Conservation (phyloP, 371 early-diverging fungal species). For the Circinella umbellata region DNA sequence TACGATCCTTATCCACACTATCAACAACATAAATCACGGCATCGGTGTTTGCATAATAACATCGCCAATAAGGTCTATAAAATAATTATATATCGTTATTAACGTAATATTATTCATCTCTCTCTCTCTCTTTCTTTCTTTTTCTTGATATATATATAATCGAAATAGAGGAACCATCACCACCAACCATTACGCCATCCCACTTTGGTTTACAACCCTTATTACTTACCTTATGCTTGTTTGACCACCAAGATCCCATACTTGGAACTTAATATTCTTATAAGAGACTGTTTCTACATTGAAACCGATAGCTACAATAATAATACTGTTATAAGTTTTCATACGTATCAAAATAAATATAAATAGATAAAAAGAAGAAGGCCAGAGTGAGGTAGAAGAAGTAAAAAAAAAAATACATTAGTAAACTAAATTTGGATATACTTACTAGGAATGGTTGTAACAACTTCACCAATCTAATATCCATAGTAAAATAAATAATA, state of each 20-base stretch:
- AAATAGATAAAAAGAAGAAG: constrained; percentile 6
- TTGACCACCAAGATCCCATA: constrained; percentile 99
- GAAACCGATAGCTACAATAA: constrained; percentile 73
- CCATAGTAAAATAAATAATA: not conserved
- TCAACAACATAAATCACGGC: constrained; percentile 97
- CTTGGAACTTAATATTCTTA: constrained; percentile 96
- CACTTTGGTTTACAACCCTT: no score
- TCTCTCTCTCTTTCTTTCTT: no score
- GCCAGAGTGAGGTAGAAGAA: no score
- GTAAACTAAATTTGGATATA: constrained; percentile 29
- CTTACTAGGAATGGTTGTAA: constrained; percentile 99
- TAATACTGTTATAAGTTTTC: not conserved
- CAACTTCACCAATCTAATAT: constrained; percentile 92
- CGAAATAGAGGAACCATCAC: no score
- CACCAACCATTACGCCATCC: no score
- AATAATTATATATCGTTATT: no score
- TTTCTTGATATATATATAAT: no score
- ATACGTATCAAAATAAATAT: not conserved
- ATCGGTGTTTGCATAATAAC: constrained; percentile 86
- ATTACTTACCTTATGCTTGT: constrained; percentile 83
- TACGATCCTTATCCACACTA: constrained; percentile 91
- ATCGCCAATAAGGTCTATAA: constrained; percentile 51
- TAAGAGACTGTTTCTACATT: constrained; percentile 98
- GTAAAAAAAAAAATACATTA: not conserved
- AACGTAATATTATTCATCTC: no score